Conservation (phyloP, 768 basidiomycete genomes). For the Daedaleopsis nitida region DNA sequence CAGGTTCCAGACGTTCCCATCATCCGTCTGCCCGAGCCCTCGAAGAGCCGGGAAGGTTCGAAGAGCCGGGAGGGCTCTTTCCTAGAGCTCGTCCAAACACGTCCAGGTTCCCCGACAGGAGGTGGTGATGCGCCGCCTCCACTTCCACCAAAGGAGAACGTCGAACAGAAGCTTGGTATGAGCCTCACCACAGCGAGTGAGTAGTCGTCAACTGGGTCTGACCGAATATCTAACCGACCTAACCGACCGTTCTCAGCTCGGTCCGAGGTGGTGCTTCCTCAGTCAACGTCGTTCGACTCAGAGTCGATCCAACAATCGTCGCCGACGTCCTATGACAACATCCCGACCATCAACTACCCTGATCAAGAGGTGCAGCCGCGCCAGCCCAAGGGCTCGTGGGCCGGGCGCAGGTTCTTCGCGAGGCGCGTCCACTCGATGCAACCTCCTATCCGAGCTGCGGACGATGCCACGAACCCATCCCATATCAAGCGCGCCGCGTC, state of each 20-base stretch:
- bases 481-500: conserved; percentile 17
- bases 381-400: conserved; percentile 6
- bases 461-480: conserved; percentile 8
- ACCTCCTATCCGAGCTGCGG: conserved; percentile 12
- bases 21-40: conserved; percentile 18
- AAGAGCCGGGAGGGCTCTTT: conserved; percentile 25
- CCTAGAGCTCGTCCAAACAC: conserved; percentile 27
- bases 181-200: conserved; percentile 4
- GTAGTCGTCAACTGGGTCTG: not conserved
- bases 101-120: conserved; percentile 23
- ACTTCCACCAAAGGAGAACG: not conserved
- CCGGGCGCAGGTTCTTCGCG: conserved; percentile 4
- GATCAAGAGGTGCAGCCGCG: conserved; percentile 6
- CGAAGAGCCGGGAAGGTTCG: conserved; percentile 22
- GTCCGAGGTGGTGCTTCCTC: conserved; percentile 4
- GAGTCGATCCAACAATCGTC: too few species aligned
- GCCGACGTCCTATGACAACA: not conserved
- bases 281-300: not conserved
- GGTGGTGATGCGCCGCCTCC: conserved; percentile 3
- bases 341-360: conserved; percentile 11
- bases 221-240: not conserved
- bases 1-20: conserved; percentile 22
- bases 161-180: not conserved
- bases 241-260: not conserved
- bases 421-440: conserved; percentile 30